Evolutionary conservation across 2,329 filamentous ascomycete genomes (phyloP).

Genomic region (Lachnellula arida): DNA sequence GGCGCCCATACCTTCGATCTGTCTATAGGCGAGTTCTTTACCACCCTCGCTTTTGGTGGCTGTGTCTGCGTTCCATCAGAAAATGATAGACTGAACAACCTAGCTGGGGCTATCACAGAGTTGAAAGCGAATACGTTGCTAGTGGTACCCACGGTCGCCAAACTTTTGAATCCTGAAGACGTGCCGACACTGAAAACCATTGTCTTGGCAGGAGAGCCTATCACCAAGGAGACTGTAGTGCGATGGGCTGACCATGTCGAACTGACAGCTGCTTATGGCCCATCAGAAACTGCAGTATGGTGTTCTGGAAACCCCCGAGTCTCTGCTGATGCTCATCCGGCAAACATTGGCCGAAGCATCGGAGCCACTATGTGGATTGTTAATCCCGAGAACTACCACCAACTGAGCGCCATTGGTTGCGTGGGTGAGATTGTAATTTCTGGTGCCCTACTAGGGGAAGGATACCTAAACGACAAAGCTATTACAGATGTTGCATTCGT

Average conservation of each 20-base stretch:
- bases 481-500: constrained; percentile 68
- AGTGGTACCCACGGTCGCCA: constrained; percentile 6
- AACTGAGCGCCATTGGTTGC: constrained; percentile 13
- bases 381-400: background rate
- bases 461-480: constrained; percentile 72
- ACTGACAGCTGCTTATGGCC: constrained; percentile 3
- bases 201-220: constrained; percentile 3
- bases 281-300: constrained; percentile 57
- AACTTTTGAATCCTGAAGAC: constrained; percentile 4
- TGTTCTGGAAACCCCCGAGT: constrained; percentile 69
- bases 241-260: background rate
- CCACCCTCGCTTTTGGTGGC: background rate
- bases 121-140: constrained; percentile 4
- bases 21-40: constrained; percentile 5
- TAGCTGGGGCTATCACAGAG: constrained; percentile 6
- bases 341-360: constrained; percentile 69
- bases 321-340: constrained; percentile 46
- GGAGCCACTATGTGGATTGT: constrained; percentile 53
- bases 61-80: constrained; percentile 9
- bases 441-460: constrained; percentile 68
- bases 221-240: background rate
- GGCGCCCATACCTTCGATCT: constrained; percentile 8
- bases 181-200: constrained; percentile 5
- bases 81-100: constrained; percentile 1
- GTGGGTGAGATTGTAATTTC: constrained; percentile 66